Percentiles rank a stretch among this genome's conserved stretches.
phyloP scores from a whole-genome alignment of 2,329 filamentous ascomycete species.

The Fusarium nematophilum region DNA sequence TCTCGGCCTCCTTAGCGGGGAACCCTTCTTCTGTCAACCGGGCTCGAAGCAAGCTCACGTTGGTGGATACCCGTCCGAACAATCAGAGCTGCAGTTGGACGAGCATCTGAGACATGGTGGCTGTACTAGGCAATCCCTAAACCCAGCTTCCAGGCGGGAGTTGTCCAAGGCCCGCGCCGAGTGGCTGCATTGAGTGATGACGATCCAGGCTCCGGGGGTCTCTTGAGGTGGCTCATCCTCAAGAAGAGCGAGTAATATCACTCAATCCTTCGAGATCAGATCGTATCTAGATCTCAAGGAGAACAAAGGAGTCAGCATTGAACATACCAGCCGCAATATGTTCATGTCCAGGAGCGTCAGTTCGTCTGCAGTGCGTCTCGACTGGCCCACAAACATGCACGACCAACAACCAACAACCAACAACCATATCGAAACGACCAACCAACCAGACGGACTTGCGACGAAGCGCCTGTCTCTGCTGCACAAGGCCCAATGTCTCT shows the following conservation, averaged over 20 bases:
- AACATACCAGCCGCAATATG: not conserved
- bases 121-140: constrained; percentile 20
- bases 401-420: not conserved
- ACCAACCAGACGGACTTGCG: not conserved
- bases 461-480: not conserved
- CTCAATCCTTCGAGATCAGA: not conserved
- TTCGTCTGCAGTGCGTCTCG: constrained; percentile 3
- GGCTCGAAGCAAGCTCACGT: constrained; percentile 3
- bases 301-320: not conserved
- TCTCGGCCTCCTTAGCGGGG: constrained; percentile 1
- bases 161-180: constrained; percentile 32
- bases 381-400: not conserved
- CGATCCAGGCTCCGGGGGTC: constrained; percentile 8
- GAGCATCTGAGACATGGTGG: constrained; percentile 23
- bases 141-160: constrained; percentile 13
- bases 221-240: not conserved
- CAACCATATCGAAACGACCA: not conserved
- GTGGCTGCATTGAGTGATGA: constrained; percentile 5
- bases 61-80: constrained; percentile 26
- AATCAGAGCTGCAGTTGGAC: constrained; percentile 17
- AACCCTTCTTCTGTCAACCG: constrained; percentile 4
- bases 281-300: not conserved
- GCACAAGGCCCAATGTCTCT: not conserved
- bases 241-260: not conserved
- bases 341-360: not conserved